Base-by-base conservation (phyloP, 108 stramenopile genomes). In the Conticribra guillardii region DNA sequence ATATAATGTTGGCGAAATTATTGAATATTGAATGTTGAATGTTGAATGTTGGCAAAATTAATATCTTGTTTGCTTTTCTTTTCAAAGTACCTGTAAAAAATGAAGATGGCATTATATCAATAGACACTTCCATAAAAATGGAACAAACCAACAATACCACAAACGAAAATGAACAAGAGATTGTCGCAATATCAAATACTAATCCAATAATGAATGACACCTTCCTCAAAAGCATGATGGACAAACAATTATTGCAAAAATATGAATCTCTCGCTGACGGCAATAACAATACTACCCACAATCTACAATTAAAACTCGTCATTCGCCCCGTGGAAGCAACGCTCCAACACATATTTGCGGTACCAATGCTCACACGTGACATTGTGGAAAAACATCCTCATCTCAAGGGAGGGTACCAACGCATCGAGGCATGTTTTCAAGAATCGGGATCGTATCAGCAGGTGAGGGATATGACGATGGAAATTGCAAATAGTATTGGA, bases 301-400 rank as follows among this genome's bases (percentile, higher is more conserved):
- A 31, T 22, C 26, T 61, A 1, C 69, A 67, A n/a, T 26, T 79
- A 63, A 71, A 71, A 49, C 63, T 71, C 1, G 46, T 65, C n/a
- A 24, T 71, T 4, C 60, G 27, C n/a, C 78, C 70, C 34, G 58
- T 61, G 26, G 54, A 58, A 24, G 24, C 78, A 1, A 41, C 64
- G 29, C 15, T 79, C 22, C 65, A 60, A 45, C 64, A 79, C 30
- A 60, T 71, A 3, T 79, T 79, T 67, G 65, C 64, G n/a, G 55
- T 79, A 26, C 70, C 78, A 45, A 32, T 79, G 27, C 69, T 71
- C 41, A 71, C 78, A 51, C 49, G 78, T 3, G 70, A 79, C 18
- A 71, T 79, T 31, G 69, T 71, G 1, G 65, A 71, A 34, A 26
- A 54, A 23, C 61, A 79, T 15, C 78, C 69, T 29, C 69, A 79